A percentile compares a stretch with the other conserved stretches of the same genome.
These are phyloP conservation scores for Lenzites betulinus DNA, from an alignment of 768 basidiomycete species.

Conservation along the genomic window DNA sequence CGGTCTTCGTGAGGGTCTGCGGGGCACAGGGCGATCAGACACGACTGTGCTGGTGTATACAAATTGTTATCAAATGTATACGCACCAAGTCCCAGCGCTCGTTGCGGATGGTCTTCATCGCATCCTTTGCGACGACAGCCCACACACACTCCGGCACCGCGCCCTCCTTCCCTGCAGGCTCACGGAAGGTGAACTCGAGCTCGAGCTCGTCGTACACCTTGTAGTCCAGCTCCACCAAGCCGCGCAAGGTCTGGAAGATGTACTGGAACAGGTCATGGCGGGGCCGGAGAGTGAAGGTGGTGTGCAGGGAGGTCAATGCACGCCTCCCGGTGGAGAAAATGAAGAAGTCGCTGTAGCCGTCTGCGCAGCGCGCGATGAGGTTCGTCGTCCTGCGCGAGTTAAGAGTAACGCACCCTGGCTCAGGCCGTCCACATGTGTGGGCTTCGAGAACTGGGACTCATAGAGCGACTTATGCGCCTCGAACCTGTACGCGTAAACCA, in stretches of 20 bases:
- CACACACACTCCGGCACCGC: constrained; percentile 71
- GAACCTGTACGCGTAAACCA: constrained; percentile 48
- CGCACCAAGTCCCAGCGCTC: constrained; percentile 86
- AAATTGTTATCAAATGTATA: too few species aligned
- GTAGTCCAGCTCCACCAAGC: constrained; percentile 78
- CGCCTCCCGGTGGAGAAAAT: constrained; percentile 87
- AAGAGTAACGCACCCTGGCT: constrained; percentile 22
- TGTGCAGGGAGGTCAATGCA: constrained; percentile 75
- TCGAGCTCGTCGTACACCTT: constrained; percentile 65
- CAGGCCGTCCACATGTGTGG: constrained; percentile 49
- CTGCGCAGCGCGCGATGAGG: constrained; percentile 37
- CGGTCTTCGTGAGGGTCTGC: constrained; percentile 82
- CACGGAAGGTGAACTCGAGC: constrained; percentile 75
- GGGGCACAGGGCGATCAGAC: background rate
- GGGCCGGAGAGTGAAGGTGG: constrained; percentile 74
- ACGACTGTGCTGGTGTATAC: too few species aligned
- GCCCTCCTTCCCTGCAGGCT: constrained; percentile 37
- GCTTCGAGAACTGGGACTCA: constrained; percentile 73
- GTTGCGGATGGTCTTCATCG: constrained; percentile 66
- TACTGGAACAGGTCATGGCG: constrained; percentile 81
- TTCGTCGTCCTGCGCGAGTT: background rate
- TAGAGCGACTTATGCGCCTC: constrained; percentile 59
- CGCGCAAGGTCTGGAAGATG: constrained; percentile 58
- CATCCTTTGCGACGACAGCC: constrained; percentile 81
- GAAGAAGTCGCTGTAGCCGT: constrained; percentile 81